Evolutionary conservation across 352 stramenopile species (phyloP).

Genomic region (Peronospora farinosa): DNA sequence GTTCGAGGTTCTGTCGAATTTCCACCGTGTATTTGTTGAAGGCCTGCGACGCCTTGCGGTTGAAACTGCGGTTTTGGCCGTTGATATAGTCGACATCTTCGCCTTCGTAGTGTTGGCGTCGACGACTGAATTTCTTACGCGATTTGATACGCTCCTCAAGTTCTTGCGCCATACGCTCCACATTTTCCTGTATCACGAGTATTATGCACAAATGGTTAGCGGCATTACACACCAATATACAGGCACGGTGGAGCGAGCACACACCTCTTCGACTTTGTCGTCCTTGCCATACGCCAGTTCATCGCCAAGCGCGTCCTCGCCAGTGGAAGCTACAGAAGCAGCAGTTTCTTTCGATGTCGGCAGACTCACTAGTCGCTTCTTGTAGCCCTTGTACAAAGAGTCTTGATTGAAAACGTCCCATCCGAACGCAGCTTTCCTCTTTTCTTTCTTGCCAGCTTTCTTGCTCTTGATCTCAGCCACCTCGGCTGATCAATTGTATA

Average conservation of each 20-base stretch:
- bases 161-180: slow-evolving; percentile 72
- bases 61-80: slow-evolving; percentile 96
- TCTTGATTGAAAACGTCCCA: slow-evolving; percentile 86
- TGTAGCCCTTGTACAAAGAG: slow-evolving; percentile 80
- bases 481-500: slow-evolving; percentile 30
- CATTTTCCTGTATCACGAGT: slow-evolving; percentile 33
- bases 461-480: slow-evolving; percentile 51
- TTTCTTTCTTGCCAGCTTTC: slow-evolving; percentile 67
- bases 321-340: slow-evolving; percentile 7
- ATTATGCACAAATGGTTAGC: slow-evolving; percentile 3
- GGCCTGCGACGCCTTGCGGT: slow-evolving; percentile 94
- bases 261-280: slow-evolving; percentile 45
- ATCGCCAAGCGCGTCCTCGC: slow-evolving; percentile 34
- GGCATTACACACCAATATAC: background rate
- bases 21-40: slow-evolving; percentile 98
- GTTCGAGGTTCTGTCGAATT: slow-evolving; percentile 96
- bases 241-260: background rate
- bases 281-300: slow-evolving; percentile 63
- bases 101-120: slow-evolving; percentile 73
- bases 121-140: slow-evolving; percentile 71
- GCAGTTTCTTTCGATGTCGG: slow-evolving; percentile 27
- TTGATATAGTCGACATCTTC: slow-evolving; percentile 97
- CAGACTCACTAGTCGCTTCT: slow-evolving; percentile 65
- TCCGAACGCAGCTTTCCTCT: slow-evolving; percentile 72
- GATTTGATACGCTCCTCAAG: slow-evolving; percentile 64